Evolutionary conservation across 495 filamentous ascomycete genomes (phyloP), one percentile per base, ranked within the genome.

Genomic region (Letharia lupina): DNA sequence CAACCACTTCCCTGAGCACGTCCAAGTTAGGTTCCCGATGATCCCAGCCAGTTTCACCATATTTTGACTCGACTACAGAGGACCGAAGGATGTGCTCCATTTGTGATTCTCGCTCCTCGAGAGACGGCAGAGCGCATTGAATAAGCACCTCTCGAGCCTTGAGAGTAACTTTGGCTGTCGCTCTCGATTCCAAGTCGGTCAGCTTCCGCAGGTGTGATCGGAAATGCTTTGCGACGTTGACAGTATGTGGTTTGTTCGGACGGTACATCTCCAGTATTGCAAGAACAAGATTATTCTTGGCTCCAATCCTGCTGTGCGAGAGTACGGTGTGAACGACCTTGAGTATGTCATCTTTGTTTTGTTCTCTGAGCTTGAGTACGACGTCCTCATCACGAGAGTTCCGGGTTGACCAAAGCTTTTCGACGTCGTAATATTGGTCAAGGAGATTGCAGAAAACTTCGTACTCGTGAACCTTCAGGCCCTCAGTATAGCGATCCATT

Each of bases 21-120:
- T 91, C 86, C 60, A 92, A 77, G 73, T 88, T 87, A 23, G 94
- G 94, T 73, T 96, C 91, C 68, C 95, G 85, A 77, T 98, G 94
- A 61, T 96, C 93, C 91, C 91, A 97, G 54, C 93, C 92, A 52
- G 91, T 95, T 81, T 98, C 94, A 42, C 94, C 94, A 74, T 98
- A 98, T 70, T 90, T 86, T 48, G 93, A 96, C 76, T 98, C 91
- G 10, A 97, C 86, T n/a, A 98, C 94, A 3, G 95, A 93, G 44
- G 94, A 96, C 48, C 93, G 91, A 42, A 98, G 83, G 70, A 98
- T 98, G 77, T 97, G 93, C 79, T 98, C 95, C 94, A 98, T 97
- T 78, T 98, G 94, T 44, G 88, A 84, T 10, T 90, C 87, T 69
- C 94, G 85, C 82, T 98, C 94, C 75, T 98, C 94, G 33, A 98